phyloP scores from a whole-genome alignment of 1,139 yeast genomes.

The Suhomyces anneliseae region DNA sequence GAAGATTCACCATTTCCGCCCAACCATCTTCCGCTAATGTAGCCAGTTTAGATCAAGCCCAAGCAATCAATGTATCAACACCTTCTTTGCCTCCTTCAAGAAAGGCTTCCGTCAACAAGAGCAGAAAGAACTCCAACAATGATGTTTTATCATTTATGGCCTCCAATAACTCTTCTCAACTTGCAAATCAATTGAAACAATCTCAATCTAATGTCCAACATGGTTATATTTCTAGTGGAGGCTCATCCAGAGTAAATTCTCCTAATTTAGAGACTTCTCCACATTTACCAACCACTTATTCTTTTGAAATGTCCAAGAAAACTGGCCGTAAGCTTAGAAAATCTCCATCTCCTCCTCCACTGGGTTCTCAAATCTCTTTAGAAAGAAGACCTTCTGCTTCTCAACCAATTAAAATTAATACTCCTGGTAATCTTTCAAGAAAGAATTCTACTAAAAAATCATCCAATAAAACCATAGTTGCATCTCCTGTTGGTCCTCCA shows the following conservation, averaged over 20 bases:
- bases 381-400: constrained; percentile 10
- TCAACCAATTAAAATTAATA: constrained; percentile 7
- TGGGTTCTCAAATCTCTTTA: neutral
- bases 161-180: constrained; percentile 5
- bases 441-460: constrained; percentile 15
- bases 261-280: constrained; percentile 13
- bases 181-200: constrained; percentile 6
- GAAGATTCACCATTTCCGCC: constrained; percentile 48
- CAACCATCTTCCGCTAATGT: constrained; percentile 35
- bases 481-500: constrained; percentile 64
- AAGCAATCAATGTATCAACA: neutral
- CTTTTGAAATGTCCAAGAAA: constrained; percentile 9
- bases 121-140: constrained; percentile 10
- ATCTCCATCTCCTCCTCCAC: constrained; percentile 11
- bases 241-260: constrained; percentile 15
- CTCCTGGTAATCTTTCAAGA: constrained; percentile 6
- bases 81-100: constrained; percentile 15
- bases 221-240: constrained; percentile 10
- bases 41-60: constrained; percentile 9
- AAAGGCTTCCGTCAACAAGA: constrained; percentile 14
- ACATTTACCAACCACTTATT: constrained; percentile 3
- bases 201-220: constrained; percentile 2
- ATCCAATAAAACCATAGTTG: constrained; percentile 33
- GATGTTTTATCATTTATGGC: constrained; percentile 16
- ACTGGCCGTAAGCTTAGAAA: constrained; percentile 5